phyloP scores from a whole-genome alignment of 2,329 filamentous ascomycete genomes.

The Cercospora citrullina region DNA sequence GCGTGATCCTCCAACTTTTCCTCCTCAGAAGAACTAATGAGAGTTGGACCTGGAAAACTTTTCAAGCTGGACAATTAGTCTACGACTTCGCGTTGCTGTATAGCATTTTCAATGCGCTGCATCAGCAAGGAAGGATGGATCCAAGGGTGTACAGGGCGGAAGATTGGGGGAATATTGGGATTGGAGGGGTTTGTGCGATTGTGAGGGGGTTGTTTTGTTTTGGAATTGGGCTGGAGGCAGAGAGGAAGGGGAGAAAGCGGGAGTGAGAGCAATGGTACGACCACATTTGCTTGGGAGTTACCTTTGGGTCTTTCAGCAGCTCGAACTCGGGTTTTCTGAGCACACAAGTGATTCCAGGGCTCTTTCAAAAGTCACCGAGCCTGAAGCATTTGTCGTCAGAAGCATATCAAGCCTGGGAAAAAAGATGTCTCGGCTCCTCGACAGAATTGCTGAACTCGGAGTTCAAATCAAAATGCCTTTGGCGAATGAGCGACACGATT shows the following conservation, averaged over 20 bases:
- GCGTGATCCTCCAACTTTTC: constrained; percentile 18
- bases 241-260: not conserved
- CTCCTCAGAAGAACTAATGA: constrained; percentile 22
- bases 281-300: not conserved
- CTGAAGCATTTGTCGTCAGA: not conserved
- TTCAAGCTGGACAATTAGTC: constrained; percentile 21
- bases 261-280: not conserved
- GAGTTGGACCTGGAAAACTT: constrained; percentile 23
- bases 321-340: not conserved
- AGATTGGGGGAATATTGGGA: constrained; percentile 19
- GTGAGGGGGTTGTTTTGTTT: constrained; percentile 20
- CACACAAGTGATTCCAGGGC: too few relatives aligned
- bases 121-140: constrained; percentile 18
- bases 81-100: constrained; percentile 21
- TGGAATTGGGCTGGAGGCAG: constrained; percentile 11
- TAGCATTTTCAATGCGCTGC: constrained; percentile 15
- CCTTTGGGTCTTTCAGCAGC: too few relatives aligned
- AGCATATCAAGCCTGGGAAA: not conserved
- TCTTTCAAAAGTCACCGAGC: not conserved
- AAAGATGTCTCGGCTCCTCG: not conserved
- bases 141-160: constrained; percentile 13
- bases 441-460: not conserved
- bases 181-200: constrained; percentile 15
- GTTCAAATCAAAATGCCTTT: too few relatives aligned
- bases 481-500: too few relatives aligned